Evolutionary conservation across 192 early-diverging fungal genomes (phyloP).

Genomic region (Thamnidium elegans): DNA sequence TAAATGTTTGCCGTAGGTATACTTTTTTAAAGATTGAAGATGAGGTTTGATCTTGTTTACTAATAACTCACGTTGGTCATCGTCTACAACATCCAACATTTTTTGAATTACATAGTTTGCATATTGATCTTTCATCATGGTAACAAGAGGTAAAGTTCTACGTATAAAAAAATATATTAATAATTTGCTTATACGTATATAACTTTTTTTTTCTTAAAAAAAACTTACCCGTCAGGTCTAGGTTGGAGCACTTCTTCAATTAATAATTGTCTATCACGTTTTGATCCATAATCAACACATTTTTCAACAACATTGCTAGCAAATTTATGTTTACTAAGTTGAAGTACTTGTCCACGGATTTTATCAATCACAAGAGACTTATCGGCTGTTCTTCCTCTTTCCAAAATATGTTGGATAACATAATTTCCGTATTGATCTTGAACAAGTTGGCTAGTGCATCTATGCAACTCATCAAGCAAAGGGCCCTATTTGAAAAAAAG

Average conservation of each 20-base stretch:
- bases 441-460: constrained; percentile 86
- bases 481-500: constrained; percentile 50
- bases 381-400: constrained; percentile 86
- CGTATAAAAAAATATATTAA: background rate
- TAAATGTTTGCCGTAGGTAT: constrained; percentile 97
- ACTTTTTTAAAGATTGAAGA: constrained; percentile 89
- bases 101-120: constrained; percentile 99
- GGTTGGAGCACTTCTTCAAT: constrained; percentile 92
- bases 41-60: constrained; percentile 92
- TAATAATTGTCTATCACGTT: constrained; percentile 77
- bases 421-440: constrained; percentile 99
- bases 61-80: constrained; percentile 83
- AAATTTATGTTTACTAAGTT: constrained; percentile 98
- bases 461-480: constrained; percentile 92
- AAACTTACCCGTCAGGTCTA: constrained; percentile 73
- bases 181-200: background rate
- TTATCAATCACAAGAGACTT: constrained; percentile 85
- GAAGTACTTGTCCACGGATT: constrained; percentile 88
- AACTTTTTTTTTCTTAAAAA: background rate
- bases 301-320: constrained; percentile 98
- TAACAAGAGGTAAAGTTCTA: constrained; percentile 77
- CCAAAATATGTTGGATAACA: constrained; percentile 98
- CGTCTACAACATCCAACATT: constrained; percentile 97
- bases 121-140: constrained; percentile 99
- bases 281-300: constrained; percentile 91